Base-by-base conservation (phyloP, 805 yeast species). In the Millerozyma miso region DNA sequence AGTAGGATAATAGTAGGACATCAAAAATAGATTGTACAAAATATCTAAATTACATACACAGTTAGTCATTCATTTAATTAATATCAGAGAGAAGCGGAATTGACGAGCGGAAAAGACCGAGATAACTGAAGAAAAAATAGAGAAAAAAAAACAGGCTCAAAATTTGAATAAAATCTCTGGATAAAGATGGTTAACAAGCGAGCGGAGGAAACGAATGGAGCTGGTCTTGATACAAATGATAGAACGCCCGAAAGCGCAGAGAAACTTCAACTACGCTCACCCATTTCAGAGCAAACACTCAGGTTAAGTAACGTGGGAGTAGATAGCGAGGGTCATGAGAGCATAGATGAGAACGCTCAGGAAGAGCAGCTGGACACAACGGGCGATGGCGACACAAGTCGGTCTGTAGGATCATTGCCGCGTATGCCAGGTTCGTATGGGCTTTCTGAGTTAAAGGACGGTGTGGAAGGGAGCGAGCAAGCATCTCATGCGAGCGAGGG, bases 351-450 rank as follows among this genome's bases (percentile, higher is more conserved):
- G 33, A n/a, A n/a, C n/a, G n/a, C n/a, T n/a, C n/a, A n/a, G n/a
- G n/a, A 16, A 33, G 16, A n/a, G 31, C 10, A n/a, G 19, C 31
- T 18, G 41, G 33, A 2, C 5, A 32, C 3, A n/a, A 19, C 33
- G 16, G 10, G 8, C 13, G 42, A 40, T 17, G 33, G 16, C 18
- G 35, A 39, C 14, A 23, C 36, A 4, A 33, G 20, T 32, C 31
- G 33, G 37, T 37, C 39, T 1, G 26, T 37, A 5, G 45, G 46
- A 3, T 39, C 46, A 0, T 45, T 57, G 19, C 60, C 61, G 13
- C 40, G 62, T 26, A 55, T 54, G 54, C 62, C 62, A 8, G 62
- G 53, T 3, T 51, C 57, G 8, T 57, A 47, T 37, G 59, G 54
- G 41, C 50, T 57, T 13, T 47, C 47, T 31, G 58, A 52, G 35